Base-by-base conservation (phyloP, 179 eudicot genomes). In the Beta corolliflora region DNA sequence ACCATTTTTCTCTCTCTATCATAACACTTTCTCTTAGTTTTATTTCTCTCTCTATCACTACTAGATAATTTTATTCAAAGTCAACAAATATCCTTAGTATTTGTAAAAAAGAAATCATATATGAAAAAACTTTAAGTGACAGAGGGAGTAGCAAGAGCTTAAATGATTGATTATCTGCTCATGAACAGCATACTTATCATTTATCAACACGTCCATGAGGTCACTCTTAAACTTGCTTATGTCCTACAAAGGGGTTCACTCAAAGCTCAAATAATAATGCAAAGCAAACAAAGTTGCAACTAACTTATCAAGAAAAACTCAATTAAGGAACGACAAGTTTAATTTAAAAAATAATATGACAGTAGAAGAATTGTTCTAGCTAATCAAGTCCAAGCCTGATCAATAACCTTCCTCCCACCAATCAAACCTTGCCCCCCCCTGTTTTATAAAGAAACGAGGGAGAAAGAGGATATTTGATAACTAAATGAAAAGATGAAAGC, bases 401-500 rank as follows among this genome's bases (percentile, higher is more conserved):
- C 70, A 65, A 31, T 65, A 18, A 29, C 70, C 70, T 65, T 65
- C 18, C 55, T 14, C 55, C 12, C 31, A 36, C 41, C 41, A 36
- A 36, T 36, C 41, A 36, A 36, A 36, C 41, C 41, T 36, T 36
- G 3, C n/a, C n/a, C 55, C 29, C 55, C 12, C 55, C 25, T 52
- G 25, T 6, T 11, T 23, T 4, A 69, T 11, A 66, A 66, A 12
- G 71, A 31, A 65, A 65, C 21, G 11, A 11, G 4, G 5, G 31
- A 66, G 13, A 65, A 66, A 36, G 41, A 36, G 41, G 41, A 36
- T 36, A 10, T 7, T 25, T 2, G 5, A 68, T 4, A 55, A 4
- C 65, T 71, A 68, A 69, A 23, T 52, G 63, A 52, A 64, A 82
- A 29, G 19, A 19, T 68, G 70, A 21, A 59, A 76, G 70, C 16